These are phyloP conservation scores for Corynespora cassiicola DNA, from an alignment of 2,329 filamentous ascomycete genomes.

Conservation along the genomic window DNA sequence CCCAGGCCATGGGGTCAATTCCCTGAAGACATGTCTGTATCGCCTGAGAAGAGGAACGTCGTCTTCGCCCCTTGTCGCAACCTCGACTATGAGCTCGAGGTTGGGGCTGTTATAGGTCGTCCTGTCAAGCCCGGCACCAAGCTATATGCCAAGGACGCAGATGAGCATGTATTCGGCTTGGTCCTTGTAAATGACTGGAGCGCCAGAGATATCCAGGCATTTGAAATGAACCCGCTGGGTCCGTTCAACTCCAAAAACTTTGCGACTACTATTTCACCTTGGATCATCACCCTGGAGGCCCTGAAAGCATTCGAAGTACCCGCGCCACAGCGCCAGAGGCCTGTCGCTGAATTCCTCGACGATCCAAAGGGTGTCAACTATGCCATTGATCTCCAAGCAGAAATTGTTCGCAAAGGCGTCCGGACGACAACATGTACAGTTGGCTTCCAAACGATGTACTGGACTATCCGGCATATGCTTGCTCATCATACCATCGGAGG, in stretches of 20 bases:
- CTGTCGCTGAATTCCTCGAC: conserved; percentile 32
- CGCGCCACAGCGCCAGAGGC: conserved; percentile 25
- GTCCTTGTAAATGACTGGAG: conserved; percentile 69
- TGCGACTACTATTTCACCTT: conserved; percentile 65
- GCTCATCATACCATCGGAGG: conserved; percentile 53
- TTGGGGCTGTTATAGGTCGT: conserved; percentile 53
- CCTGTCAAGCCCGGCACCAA: conserved; percentile 47
- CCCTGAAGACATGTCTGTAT: conserved; percentile 25
- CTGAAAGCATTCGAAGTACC: conserved; percentile 47
- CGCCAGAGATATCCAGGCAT: conserved; percentile 66
- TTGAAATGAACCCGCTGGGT: conserved; percentile 67
- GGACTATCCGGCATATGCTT: conserved; percentile 55
- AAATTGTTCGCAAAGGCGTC: conserved; percentile 25
- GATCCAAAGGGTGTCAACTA: conserved; percentile 30
- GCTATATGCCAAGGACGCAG: conserved; percentile 50
- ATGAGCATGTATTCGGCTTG: conserved; percentile 67
- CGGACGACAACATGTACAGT: conserved; percentile 33
- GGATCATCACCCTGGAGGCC: conserved; percentile 67
- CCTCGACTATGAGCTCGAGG: conserved; percentile 59
- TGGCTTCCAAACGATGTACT: conserved; percentile 50
- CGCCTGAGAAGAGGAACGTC: conserved; percentile 58
- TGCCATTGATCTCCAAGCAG: conserved; percentile 27
- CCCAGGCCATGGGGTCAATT: conserved; percentile 33
- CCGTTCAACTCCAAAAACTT: conserved; percentile 69
- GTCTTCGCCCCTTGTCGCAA: conserved; percentile 51